phyloP scores from a whole-genome alignment of 1,139 yeast species.

The Pichia kudriavzevii region DNA sequence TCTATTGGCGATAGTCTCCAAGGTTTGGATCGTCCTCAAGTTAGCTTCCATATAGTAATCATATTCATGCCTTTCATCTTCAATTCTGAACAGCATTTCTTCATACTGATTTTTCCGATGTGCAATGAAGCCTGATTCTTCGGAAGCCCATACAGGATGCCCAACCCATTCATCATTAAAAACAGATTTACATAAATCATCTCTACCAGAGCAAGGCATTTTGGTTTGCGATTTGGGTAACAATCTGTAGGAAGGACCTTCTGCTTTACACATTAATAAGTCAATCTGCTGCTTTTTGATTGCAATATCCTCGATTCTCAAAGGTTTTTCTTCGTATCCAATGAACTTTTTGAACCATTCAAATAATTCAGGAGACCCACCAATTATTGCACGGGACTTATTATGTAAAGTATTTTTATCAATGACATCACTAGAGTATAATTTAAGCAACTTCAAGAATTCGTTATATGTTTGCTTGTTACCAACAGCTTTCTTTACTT shows the following conservation, averaged over 20 bases:
- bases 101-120: slow-evolving; percentile 97
- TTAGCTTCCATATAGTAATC: slow-evolving; percentile 95
- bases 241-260: slow-evolving; percentile 90
- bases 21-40: slow-evolving; percentile 86
- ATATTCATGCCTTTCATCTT: slow-evolving; percentile 95
- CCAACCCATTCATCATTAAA: slow-evolving; percentile 99
- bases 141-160: slow-evolving; percentile 99
- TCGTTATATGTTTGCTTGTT: slow-evolving; percentile 88
- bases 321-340: slow-evolving; percentile 72
- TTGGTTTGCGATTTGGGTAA: slow-evolving; percentile 91
- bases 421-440: slow-evolving; percentile 84
- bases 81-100: slow-evolving; percentile 88
- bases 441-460: slow-evolving; percentile 76
- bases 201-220: slow-evolving; percentile 98
- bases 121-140: slow-evolving; percentile 95
- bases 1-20: slow-evolving; percentile 91
- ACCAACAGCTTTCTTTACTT: slow-evolving; percentile 83
- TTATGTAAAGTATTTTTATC: slow-evolving; percentile 77
- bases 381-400: slow-evolving; percentile 78
- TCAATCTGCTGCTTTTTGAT: slow-evolving; percentile 88
- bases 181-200: slow-evolving; percentile 99
- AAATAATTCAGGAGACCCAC: slow-evolving; percentile 69
- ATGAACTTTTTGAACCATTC: slow-evolving; percentile 91
- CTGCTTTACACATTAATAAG: slow-evolving; percentile 75
- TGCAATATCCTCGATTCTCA: slow-evolving; percentile 77